These are phyloP conservation scores for Strobilomyces confusus DNA, from an alignment of 768 basidiomycete species.

Conservation along the genomic window DNA sequence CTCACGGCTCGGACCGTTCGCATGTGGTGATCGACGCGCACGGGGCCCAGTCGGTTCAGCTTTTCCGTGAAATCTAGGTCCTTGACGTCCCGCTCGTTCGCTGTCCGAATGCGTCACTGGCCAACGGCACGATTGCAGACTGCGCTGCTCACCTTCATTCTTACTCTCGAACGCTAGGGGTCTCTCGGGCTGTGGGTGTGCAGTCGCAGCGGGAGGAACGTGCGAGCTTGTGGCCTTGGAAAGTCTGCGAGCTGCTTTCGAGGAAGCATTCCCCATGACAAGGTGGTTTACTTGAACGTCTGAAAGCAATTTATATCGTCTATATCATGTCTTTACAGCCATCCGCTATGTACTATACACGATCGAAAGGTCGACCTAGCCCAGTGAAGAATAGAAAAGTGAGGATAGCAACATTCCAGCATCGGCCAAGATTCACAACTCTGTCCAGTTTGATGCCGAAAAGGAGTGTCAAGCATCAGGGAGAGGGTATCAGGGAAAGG, in stretches of 20 bases:
- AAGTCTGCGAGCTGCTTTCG: conserved; percentile 56
- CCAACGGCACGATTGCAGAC: neutral
- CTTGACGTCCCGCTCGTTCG: conserved; percentile 57
- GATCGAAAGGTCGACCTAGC: conserved; percentile 30
- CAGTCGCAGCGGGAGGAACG: conserved; percentile 21
- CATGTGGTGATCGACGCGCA: conserved; percentile 66
- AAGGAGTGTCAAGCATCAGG: conserved; percentile 22
- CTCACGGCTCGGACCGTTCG: conserved; percentile 46
- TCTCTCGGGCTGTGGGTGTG: conserved; percentile 15
- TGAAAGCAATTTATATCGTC: conserved; percentile 26
- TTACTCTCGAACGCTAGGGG: conserved; percentile 49
- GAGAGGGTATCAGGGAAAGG: conserved; percentile 31
- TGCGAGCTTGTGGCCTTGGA: conserved; percentile 47
- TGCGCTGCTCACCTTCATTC: conserved; percentile 39
- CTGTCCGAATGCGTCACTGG: conserved; percentile 34
- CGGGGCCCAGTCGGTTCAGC: conserved; percentile 60
- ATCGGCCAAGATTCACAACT: conserved; percentile 23
- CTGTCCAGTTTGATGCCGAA: conserved; percentile 22
- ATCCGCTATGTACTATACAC: conserved; percentile 38
- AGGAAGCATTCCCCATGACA: conserved; percentile 57
- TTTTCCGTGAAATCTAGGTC: conserved; percentile 73
- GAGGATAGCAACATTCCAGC: conserved; percentile 32
- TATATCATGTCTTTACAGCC: conserved; percentile 38
- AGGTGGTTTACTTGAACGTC: neutral
- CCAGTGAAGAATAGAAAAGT: conserved; percentile 28